Conservation (phyloP, 148 eudicot species). For the Talinum fruticosum region DNA sequence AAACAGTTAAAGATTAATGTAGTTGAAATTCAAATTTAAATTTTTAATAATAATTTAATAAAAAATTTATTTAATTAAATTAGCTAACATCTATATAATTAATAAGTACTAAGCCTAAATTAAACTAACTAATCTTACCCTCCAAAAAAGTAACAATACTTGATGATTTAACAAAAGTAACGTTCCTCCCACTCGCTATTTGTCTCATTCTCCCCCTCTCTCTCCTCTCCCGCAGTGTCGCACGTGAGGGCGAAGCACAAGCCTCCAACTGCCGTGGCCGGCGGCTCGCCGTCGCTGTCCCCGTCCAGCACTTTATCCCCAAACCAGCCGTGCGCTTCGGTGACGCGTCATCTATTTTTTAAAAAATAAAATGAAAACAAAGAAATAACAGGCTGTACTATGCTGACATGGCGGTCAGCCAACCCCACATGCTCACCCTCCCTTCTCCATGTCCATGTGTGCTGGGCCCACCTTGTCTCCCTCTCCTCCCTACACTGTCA, state of each 20-base stretch:
- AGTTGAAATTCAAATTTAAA: no score
- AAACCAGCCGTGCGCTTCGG: constrained; percentile 37
- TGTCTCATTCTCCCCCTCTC: background rate
- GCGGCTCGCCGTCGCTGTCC: constrained; percentile 25
- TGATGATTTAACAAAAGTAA: background rate
- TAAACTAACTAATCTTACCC: no score
- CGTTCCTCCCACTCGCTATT: background rate
- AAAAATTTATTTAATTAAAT: no score
- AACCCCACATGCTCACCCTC: constrained; percentile 38
- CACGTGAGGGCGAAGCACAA: constrained; percentile 17
- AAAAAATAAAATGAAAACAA: background rate
- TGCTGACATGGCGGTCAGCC: constrained; percentile 38
- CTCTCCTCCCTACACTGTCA: constrained; percentile 27
- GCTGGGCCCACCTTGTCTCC: constrained; percentile 44
- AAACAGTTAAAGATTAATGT: no score
- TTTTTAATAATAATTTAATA: no score
- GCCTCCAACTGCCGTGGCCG: constrained; percentile 23
- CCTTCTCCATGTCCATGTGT: constrained; percentile 30
- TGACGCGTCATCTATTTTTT: constrained; percentile 4
- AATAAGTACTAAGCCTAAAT: no score
- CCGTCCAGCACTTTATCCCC: constrained; percentile 23
- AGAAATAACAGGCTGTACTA: constrained; percentile 8
- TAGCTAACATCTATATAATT: no score
- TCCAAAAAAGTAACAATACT: no score
- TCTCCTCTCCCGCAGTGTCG: background rate